Evolutionary conservation across 2,329 filamentous ascomycete species (phyloP).

Genomic region (Epichloe coenophiala): DNA sequence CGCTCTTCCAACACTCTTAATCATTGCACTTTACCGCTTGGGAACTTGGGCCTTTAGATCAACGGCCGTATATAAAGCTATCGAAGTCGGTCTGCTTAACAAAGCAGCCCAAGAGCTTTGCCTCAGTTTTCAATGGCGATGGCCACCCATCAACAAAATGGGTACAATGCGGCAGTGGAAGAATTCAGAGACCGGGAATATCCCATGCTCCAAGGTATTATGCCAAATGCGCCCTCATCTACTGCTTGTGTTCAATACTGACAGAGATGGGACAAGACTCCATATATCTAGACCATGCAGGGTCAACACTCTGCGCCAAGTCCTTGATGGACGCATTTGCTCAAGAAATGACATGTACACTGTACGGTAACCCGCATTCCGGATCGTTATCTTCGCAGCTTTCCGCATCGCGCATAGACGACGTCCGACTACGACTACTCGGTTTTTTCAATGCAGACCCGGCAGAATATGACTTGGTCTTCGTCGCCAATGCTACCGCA

Average conservation of each 20-base stretch:
- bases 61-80: not conserved
- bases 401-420: constrained; percentile 61
- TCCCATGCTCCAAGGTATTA: constrained; percentile 53
- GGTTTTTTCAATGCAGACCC: constrained; percentile 72
- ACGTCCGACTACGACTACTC: constrained; percentile 57
- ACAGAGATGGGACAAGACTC: constrained; percentile 34
- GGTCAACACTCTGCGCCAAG: constrained; percentile 73
- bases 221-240: not conserved
- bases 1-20: not conserved
- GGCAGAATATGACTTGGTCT: constrained; percentile 72
- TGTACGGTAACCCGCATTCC: constrained; percentile 90
- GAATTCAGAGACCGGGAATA: constrained; percentile 46
- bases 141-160: not conserved
- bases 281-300: constrained; percentile 85
- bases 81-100: too few species aligned
- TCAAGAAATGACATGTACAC: constrained; percentile 57
- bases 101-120: not conserved
- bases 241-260: not conserved
- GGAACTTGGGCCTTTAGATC: not conserved
- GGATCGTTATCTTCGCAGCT: constrained; percentile 68
- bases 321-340: constrained; percentile 71
- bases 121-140: not conserved
- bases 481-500: constrained; percentile 85
- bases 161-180: constrained; percentile 48
- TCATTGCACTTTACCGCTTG: not conserved